Base-by-base conservation (phyloP, 257 asterid genomes). In the Leptodermis oblonga region DNA sequence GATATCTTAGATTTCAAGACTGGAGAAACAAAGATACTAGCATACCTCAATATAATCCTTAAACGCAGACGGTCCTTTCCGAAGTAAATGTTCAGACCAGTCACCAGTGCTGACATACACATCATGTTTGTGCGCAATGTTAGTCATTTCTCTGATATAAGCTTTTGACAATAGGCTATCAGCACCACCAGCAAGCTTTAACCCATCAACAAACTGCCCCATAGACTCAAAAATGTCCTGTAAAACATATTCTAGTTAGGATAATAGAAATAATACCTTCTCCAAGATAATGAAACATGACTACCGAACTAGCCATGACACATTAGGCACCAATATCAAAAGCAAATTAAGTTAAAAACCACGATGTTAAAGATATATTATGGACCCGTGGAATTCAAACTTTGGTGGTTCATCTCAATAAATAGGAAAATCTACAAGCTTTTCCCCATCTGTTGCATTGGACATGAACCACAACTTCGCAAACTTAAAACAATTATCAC, bases 171-270 rank as follows among this genome's bases (percentile, higher is more conserved):
- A 79, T 81, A 85, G 65, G 77, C 90, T 82, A 22, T 90, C 85
- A 64, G 98, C 87, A 49, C 97, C 98, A 59, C 93, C 97, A 61
- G 92, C 55, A 58, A 92, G 83, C 79, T 90, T 92, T 78, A 92
- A 72, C 18, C 97, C 97, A 72, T 88, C 97, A 68, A 90, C 95
- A 81, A 90, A 93, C 63, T 86, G 88, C 59, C 96, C 95, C 95
- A 87, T 84, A 7, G 92, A 79, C 71, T 88, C 96, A 33, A 90
- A 88, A 62, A 90, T 79, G 71, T 93, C 96, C 98, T 92, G 83
- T 6, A 71, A 20, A 49, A 7, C 22, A 13, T 4, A 36, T 46
- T 45, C 26, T 20, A 45, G 15, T 45, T 23, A 28, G 49, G 11
- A 62, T n/a, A 71, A 34, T 20, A 15, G 9, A 36, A 63, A 37